phyloP scores from a whole-genome alignment of 352 stramenopile species.

The Globisporangium nunn region DNA sequence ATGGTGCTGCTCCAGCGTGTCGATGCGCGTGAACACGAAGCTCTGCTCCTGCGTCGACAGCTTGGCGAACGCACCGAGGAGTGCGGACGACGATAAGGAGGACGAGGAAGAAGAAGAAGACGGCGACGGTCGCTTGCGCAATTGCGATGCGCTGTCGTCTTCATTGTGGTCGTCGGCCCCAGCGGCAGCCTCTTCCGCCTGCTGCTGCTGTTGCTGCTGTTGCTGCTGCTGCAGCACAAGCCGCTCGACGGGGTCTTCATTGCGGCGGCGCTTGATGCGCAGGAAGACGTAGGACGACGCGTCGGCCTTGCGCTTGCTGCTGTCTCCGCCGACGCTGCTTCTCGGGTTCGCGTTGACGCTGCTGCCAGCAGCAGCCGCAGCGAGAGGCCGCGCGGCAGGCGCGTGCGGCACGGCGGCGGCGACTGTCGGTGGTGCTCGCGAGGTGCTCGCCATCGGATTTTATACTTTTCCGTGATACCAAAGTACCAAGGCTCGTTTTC shows the following conservation, averaged over 20 bases:
- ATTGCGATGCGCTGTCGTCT: not conserved
- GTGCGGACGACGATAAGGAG: conserved; percentile 1
- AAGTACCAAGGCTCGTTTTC: too few relatives aligned
- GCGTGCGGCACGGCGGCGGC: conserved; percentile 9
- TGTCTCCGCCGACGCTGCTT: not conserved
- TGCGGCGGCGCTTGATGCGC: conserved; percentile 78
- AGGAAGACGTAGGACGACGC: conserved; percentile 54
- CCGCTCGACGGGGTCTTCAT: conserved; percentile 64
- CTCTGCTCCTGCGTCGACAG: conserved; percentile 59
- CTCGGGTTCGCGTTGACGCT: not conserved
- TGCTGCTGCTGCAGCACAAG: conserved; percentile 56
- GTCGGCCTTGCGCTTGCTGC: conserved; percentile 14
- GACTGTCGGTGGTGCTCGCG: not conserved
- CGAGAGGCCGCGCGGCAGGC: not conserved
- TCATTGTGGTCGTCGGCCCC: not conserved
- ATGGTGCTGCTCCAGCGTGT: conserved; percentile 64
- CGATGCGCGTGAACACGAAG: conserved; percentile 81
- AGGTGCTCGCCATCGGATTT: not conserved
- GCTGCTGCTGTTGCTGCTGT: conserved; percentile 22
- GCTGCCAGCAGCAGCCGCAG: not conserved
- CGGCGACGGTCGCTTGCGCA: not conserved
- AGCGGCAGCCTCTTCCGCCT: conserved; percentile 3
- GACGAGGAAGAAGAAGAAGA: conserved; percentile 1
- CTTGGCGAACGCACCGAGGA: conserved; percentile 53
- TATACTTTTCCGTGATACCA: not conserved